Percentiles rank a stretch among this genome's conserved stretches.
Conservation (phyloP, 768 basidiomycete genomes). For the Coprinopsis sp. region DNA sequence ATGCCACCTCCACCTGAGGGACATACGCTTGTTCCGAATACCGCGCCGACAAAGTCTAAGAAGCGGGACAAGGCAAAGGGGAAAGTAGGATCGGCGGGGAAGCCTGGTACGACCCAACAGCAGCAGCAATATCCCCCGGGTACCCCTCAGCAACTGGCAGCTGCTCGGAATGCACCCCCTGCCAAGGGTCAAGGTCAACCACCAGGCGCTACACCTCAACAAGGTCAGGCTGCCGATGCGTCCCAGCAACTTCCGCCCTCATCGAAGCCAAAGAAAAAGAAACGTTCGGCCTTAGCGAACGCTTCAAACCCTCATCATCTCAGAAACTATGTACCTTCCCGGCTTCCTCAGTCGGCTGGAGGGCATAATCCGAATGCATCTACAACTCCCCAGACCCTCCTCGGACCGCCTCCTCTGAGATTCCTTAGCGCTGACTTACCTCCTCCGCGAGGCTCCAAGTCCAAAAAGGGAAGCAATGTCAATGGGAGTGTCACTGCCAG, state of each 20-base stretch:
- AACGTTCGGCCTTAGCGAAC: conserved; percentile 84
- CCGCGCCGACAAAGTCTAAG: conserved; percentile 28
- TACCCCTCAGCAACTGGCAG: conserved; percentile 6
- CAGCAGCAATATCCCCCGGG: conserved; percentile 8
- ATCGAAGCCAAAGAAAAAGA: conserved; percentile 74
- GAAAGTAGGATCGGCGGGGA: conserved; percentile 23
- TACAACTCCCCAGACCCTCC: conserved; percentile 46
- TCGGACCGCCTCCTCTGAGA: conserved; percentile 58
- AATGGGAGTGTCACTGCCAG: conserved; percentile 13
- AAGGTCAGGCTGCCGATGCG: not conserved
- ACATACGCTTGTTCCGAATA: not conserved
- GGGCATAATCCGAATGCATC: conserved; percentile 19
- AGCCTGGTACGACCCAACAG: conserved; percentile 21
- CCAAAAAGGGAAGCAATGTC: conserved; percentile 9
- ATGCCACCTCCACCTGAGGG: conserved; percentile 13
- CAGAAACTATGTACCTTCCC: conserved; percentile 87
- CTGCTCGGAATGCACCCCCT: not conserved
- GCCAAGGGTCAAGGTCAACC: not conserved
- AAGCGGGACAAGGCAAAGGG: conserved; percentile 33
- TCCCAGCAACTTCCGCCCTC: not conserved
- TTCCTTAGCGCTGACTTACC: conserved; percentile 70
- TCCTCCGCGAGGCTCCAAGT: conserved; percentile 27
- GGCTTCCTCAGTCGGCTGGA: conserved; percentile 49
- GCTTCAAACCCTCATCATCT: conserved; percentile 95
- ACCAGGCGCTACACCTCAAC: no score